These are phyloP conservation scores for Vigna angularis DNA, from an alignment of 306 rosid genomes.

Conservation along the genomic window DNA sequence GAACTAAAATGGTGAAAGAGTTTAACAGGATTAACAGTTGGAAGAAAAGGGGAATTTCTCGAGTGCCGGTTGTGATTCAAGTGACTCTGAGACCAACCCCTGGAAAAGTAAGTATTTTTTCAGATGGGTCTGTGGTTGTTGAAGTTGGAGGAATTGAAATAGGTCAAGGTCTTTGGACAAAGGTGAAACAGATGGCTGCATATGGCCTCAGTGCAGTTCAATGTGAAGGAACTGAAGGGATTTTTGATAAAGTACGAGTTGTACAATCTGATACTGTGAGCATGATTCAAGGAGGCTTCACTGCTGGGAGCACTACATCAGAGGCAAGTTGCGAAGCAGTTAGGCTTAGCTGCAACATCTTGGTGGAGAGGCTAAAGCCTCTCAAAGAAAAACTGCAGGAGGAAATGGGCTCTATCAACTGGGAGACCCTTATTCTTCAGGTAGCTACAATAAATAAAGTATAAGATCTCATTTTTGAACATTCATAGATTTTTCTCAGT, in stretches of 20 bases:
- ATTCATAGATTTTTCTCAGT: conserved; percentile 3
- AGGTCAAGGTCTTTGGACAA: conserved; percentile 99
- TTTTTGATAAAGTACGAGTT: conserved; percentile 74
- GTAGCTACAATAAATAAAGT: conserved; percentile 47
- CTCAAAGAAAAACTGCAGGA: conserved; percentile 59
- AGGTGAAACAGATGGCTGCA: conserved; percentile 84
- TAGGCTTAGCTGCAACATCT: conserved; percentile 67
- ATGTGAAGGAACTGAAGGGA: conserved; percentile 51
- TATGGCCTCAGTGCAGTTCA: conserved; percentile 61
- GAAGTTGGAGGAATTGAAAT: conserved; percentile 93
- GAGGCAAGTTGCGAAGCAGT: conserved; percentile 90
- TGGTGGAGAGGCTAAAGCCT: conserved; percentile 79
- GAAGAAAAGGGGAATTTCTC: conserved; percentile 81
- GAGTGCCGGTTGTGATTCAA: conserved; percentile 61
- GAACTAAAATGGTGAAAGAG: conserved; percentile 59
- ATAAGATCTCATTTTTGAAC: conserved; percentile 21
- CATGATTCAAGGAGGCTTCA: conserved; percentile 84
- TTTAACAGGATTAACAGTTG: conserved; percentile 73
- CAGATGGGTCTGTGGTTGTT: conserved; percentile 77
- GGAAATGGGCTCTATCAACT: conserved; percentile 62
- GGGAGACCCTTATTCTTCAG: conserved; percentile 78
- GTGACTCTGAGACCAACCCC: conserved; percentile 59
- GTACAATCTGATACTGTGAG: conserved; percentile 77
- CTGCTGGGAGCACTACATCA: conserved; percentile 90
- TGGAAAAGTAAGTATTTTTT: conserved; percentile 76